A percentile compares a stretch with the other conserved stretches of the same genome.
These are phyloP conservation scores for Candida yuanshanica DNA, from an alignment of 805 yeast species.

Conservation along the genomic window DNA sequence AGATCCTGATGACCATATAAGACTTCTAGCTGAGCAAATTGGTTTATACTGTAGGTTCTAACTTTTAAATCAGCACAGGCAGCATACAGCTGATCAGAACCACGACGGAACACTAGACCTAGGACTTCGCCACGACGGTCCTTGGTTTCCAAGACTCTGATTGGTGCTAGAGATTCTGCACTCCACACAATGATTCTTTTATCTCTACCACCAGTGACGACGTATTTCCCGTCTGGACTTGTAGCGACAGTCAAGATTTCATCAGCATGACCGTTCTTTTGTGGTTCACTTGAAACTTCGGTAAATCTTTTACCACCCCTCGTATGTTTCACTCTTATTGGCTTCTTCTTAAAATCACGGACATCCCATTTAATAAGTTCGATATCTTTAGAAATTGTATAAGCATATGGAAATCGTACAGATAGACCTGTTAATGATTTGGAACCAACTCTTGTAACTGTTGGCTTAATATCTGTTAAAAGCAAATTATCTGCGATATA, in stretches of 20 bases:
- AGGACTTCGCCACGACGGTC: constrained; percentile 68
- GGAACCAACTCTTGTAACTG: constrained; percentile 54
- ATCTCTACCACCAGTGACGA: constrained; percentile 90
- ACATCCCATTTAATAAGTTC: constrained; percentile 79
- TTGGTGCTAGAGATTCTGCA: constrained; percentile 65
- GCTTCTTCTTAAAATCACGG: constrained; percentile 47
- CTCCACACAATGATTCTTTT: constrained; percentile 82
- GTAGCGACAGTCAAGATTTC: constrained; percentile 76
- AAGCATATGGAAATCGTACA: constrained; percentile 43
- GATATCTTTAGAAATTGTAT: constrained; percentile 77
- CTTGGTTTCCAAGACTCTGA: constrained; percentile 71
- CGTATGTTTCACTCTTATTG: constrained; percentile 56
- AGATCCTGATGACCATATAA: constrained; percentile 94
- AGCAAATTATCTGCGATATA: constrained; percentile 49
- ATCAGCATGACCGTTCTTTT: constrained; percentile 67
- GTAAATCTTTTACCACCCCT: constrained; percentile 54
- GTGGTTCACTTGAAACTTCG: constrained; percentile 38
- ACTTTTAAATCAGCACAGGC: constrained; percentile 90
- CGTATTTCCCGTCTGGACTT: constrained; percentile 79
- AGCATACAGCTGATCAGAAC: constrained; percentile 80
- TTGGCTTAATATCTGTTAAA: constrained; percentile 33
- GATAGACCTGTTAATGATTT: constrained; percentile 45
- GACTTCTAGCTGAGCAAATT: constrained; percentile 83
- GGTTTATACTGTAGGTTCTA: constrained; percentile 80
- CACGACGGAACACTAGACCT: constrained; percentile 71